phyloP scores from a whole-genome alignment of 2,329 filamentous ascomycete genomes.

The Graphilbum sp. region DNA sequence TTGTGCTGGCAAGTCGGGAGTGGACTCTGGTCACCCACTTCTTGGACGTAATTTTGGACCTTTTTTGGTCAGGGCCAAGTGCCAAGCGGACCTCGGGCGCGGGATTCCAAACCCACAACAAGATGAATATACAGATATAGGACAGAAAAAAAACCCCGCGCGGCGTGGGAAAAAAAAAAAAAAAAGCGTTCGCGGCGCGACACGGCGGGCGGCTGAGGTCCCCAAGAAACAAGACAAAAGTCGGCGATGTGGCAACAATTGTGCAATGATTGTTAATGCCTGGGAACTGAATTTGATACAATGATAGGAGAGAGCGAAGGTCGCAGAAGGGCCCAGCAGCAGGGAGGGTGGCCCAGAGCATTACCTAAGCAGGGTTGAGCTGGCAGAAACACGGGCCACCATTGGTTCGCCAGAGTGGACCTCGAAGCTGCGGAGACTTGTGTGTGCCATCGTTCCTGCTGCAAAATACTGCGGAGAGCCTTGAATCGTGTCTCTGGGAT shows the following conservation, averaged over 20 bases:
- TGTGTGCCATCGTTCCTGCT: too few species aligned
- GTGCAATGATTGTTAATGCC: slow-evolving; percentile 3
- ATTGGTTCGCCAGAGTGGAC: too few species aligned
- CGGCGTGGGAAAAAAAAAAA: neutral
- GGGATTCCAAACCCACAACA: neutral
- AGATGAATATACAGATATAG: neutral
- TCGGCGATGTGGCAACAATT: neutral
- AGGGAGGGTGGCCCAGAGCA: neutral
- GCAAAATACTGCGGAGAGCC: too few species aligned
- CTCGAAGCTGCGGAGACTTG: too few species aligned
- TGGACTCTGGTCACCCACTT: too few species aligned
- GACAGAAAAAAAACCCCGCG: too few species aligned
- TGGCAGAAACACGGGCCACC: neutral
- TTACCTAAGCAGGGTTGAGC: slow-evolving; percentile 1
- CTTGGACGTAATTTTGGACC: too few species aligned
- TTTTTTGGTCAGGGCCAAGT: too few species aligned
- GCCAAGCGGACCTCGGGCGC: too few species aligned
- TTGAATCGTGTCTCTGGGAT: too few species aligned
- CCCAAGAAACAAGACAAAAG: neutral
- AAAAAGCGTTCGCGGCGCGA: neutral
- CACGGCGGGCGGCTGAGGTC: too few species aligned
- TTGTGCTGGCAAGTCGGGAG: too few species aligned
- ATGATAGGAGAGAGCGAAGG: slow-evolving; percentile 2
- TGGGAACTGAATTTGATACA: slow-evolving; percentile 2
- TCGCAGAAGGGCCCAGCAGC: neutral